Evolutionary conservation across 768 basidiomycete species (phyloP).

Genomic region (Lactarius evosmus): DNA sequence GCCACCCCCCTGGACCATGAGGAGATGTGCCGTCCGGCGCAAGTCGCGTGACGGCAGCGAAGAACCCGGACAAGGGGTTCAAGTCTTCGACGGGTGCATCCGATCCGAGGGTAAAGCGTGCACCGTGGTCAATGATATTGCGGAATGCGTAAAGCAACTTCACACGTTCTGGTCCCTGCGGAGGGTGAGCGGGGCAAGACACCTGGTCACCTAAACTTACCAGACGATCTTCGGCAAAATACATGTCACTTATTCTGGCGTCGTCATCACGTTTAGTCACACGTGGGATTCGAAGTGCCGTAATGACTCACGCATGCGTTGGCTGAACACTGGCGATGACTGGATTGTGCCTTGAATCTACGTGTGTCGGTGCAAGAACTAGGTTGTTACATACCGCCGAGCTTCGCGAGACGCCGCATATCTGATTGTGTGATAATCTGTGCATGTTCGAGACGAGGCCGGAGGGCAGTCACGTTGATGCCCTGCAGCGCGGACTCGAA

Average conservation of each 20-base stretch:
- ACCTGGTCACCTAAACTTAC: constrained; percentile 40
- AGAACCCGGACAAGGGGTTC: constrained; percentile 82
- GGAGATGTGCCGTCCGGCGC: constrained; percentile 71
- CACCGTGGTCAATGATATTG: constrained; percentile 59
- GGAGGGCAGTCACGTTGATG: constrained; percentile 57
- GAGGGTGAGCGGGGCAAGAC: constrained; percentile 15
- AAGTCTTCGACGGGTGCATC: constrained; percentile 89
- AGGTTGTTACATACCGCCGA: constrained; percentile 58
- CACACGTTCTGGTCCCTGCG: constrained; percentile 76
- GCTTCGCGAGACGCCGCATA: constrained; percentile 68
- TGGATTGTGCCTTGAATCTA: constrained; percentile 32
- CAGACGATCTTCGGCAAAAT: constrained; percentile 80
- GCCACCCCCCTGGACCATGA: constrained; percentile 83
- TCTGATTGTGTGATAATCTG: constrained; percentile 80
- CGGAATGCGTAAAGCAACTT: constrained; percentile 87
- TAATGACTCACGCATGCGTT: constrained; percentile 68
- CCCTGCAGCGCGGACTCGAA: constrained; percentile 69
- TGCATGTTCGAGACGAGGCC: constrained; percentile 87
- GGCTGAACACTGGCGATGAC: constrained; percentile 91
- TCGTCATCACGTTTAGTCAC: constrained; percentile 19
- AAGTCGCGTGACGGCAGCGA: constrained; percentile 81
- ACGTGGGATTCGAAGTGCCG: not conserved
- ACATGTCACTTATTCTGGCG: constrained; percentile 77
- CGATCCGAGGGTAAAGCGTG: constrained; percentile 74
- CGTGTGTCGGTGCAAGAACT: not conserved